A percentile compares a stretch with the other conserved stretches of the same genome.
phyloP scores from a whole-genome alignment of 75 land plant species.

The Cupressus sempervirens region DNA sequence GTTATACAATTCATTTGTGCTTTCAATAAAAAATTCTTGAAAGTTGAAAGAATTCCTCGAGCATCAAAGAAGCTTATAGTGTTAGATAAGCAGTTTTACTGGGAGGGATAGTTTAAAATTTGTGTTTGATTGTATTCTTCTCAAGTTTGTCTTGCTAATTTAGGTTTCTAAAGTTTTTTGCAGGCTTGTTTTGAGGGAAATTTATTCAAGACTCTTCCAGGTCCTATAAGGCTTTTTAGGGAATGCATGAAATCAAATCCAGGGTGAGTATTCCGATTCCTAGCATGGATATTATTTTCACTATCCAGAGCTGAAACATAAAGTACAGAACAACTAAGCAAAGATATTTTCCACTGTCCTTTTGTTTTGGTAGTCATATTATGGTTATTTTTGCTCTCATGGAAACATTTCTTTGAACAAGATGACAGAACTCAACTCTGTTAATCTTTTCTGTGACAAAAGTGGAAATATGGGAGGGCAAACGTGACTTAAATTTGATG shows the following conservation, averaged over 20 bases:
- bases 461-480: background rate
- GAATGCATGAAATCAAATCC: conserved; percentile 69
- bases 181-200: conserved; percentile 79
- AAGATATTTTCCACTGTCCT: background rate
- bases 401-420: background rate
- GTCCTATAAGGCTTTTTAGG: conserved; percentile 69
- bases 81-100: too few relatives aligned
- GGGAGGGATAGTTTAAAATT: too few relatives aligned
- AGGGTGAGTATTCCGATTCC: conserved; percentile 25
- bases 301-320: background rate
- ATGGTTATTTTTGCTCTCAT: background rate
- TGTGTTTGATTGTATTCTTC: background rate
- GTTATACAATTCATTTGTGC: too few relatives aligned
- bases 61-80: too few relatives aligned
- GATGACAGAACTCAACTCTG: background rate
- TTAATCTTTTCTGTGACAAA: background rate
- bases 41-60: too few relatives aligned
- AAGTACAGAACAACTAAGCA: background rate
- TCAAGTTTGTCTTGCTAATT: background rate
- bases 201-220: conserved; percentile 65
- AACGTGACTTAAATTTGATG: background rate
- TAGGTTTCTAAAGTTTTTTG: background rate
- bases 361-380: background rate
- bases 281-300: background rate
- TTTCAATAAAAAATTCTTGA: too few relatives aligned